These are phyloP conservation scores for Capsella rubella DNA, from an alignment of 441 rosid genomes.

Conservation along the genomic window DNA sequence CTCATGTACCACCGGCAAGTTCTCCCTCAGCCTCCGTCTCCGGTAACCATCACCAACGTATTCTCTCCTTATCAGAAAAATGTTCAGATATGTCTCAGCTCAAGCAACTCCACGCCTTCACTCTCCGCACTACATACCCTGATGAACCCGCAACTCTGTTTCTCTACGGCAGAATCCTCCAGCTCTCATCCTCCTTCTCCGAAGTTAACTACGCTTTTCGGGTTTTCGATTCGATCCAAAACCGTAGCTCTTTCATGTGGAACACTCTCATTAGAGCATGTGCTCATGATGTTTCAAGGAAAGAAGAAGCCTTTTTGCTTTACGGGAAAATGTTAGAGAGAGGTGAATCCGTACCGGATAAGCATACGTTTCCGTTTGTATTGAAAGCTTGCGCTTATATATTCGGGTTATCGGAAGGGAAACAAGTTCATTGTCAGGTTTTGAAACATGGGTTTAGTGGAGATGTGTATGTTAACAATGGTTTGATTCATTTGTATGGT, in stretches of 20 bases:
- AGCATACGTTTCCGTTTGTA: conserved; percentile 67
- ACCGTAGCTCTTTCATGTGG: conserved; percentile 67
- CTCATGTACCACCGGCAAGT: conserved; percentile 38
- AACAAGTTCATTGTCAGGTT: conserved; percentile 61
- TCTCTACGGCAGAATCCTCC: conserved; percentile 62
- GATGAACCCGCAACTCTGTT: conserved; percentile 49
- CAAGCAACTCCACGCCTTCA: conserved; percentile 67
- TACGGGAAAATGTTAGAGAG: conserved; percentile 58
- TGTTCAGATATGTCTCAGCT: conserved; percentile 62
- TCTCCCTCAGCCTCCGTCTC: conserved; percentile 31
- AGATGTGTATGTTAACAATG: conserved; percentile 64
- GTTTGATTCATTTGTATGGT: conserved; percentile 64
- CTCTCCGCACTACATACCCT: conserved; percentile 54
- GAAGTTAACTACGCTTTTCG: conserved; percentile 52
- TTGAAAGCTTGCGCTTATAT: conserved; percentile 64
- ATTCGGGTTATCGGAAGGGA: conserved; percentile 57
- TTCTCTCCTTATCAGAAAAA: conserved; percentile 49
- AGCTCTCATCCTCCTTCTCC: conserved; percentile 46
- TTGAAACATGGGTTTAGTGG: conserved; percentile 54
- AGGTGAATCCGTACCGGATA: conserved; percentile 56
- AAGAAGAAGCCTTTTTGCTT: conserved; percentile 56
- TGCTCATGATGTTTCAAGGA: conserved; percentile 49
- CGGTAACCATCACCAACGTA: conserved; percentile 45
- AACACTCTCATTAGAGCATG: conserved; percentile 69
- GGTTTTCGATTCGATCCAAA: conserved; percentile 51